Base-by-base conservation (phyloP, 1,139 yeast genomes). In the Lodderomyces beijingensis region DNA sequence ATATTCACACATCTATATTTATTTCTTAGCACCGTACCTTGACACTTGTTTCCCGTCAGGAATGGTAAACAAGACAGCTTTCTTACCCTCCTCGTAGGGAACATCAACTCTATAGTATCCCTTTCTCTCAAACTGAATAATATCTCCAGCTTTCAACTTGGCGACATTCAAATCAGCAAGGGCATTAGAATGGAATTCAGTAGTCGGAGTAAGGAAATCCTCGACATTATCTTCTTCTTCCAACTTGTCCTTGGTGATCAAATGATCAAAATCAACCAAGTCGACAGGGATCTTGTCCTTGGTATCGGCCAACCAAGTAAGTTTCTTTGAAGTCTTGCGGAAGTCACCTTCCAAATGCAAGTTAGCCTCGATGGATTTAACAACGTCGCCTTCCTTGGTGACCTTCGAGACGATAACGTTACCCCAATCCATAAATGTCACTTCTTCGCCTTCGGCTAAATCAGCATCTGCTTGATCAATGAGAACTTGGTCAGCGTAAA, bases 361-460 rank as follows among this genome's bases (percentile, higher is more conserved):
- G 51, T 79, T 81, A 44, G 88, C 96, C 39, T 79, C 85, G 43
- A 89, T 65, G 3, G 79, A 67, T 35, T 69, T 70, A 36, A 82
- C 81, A 27, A 68, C 50, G 35, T 69, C 75, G 36, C 73, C 77
- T 44, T 70, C 80, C 58, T 76, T 81, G 53, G 65, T 62, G 51
- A 89, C 75, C 61, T 79, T 78, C 48, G 84, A 74, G 45, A 89
- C 66, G 46, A 91, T 83, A 36, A 82, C 87, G 55, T 91, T 91
- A 74, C 97, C 97, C 98, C 98, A 91, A 65, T 91, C 97, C 98
- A 91, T 91, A 53, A 91, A 76, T 26, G 97, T 91, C 41, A 89
- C 73, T 67, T 91, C 97, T 65, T 91, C 97, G 39, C 70, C 73
- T 31, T 67, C 78, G 41, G 85, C 66, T 19, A 79, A 66, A 40